Conservation (phyloP, 805 yeast genomes). For the Metschnikowia peoriensis region DNA sequence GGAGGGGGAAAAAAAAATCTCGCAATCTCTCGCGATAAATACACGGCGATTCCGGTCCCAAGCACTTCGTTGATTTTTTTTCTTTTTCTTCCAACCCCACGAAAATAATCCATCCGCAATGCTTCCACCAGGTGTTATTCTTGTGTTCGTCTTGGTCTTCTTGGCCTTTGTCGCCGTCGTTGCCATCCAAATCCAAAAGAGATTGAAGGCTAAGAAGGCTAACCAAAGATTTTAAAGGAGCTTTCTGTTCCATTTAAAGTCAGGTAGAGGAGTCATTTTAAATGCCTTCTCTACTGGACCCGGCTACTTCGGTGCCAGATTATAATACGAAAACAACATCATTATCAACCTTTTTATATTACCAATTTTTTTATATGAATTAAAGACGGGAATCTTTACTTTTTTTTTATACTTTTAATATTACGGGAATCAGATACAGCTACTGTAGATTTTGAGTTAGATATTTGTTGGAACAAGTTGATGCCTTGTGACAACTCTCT, state of each 20-base stretch:
- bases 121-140: conserved; percentile 75
- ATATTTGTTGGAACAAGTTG: neutral
- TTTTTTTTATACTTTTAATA: conserved; percentile 17
- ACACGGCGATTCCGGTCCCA: conserved; percentile 6
- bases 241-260: neutral
- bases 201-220: conserved; percentile 42
- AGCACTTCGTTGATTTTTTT: neutral
- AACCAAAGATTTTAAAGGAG: conserved; percentile 21
- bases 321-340: conserved; percentile 8
- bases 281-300: neutral
- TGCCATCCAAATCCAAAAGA: conserved; percentile 40
- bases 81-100: conserved; percentile 4
- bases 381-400: conserved; percentile 22
- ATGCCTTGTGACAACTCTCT: too few species aligned
- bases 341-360: conserved; percentile 17
- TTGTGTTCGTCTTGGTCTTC: conserved; percentile 59
- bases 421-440: conserved; percentile 19
- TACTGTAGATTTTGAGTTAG: neutral
- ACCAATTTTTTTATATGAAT: conserved; percentile 6
- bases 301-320: neutral
- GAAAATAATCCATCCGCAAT: conserved; percentile 29
- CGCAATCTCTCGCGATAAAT: conserved; percentile 9
- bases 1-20: conserved; percentile 2
- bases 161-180: conserved; percentile 41
- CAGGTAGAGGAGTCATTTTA: neutral